Evolutionary conservation across 2,329 filamentous ascomycete genomes (phyloP), one percentile per base, ranked within the genome.

Genomic region (Neonectria faginata): DNA sequence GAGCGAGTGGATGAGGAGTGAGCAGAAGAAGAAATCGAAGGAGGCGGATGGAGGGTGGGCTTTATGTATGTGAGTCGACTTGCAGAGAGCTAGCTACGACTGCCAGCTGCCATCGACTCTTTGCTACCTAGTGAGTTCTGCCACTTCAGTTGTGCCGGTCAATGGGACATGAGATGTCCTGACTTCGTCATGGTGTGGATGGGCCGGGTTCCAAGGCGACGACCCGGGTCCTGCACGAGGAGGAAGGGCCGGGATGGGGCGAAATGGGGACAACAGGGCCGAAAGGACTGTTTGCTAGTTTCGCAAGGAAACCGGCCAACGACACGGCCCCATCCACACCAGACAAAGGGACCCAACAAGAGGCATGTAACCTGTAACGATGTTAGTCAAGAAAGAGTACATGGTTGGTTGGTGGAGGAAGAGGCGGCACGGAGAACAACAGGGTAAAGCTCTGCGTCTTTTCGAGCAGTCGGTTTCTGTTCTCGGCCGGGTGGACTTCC

Each of bases 1-100:
- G 63, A 76, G 73, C 71, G 74, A 75, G 64, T 76, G 76, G 73
- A 78, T 78, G 73, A 69, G 68, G 68, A 71, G 70, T 60, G 61
- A 60, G 56, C 54, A 57, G 66, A 62, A 56, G 48, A 55, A 51
- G 22, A 54, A 52, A 22, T 41, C 9, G 16, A 33, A 44, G 12
- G 58, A 62, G 67, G 54, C 31, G 61, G 69, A 73, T 60, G 67
- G 62, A 65, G 27, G 54, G 47, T 36, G 65, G 64, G 55, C 70
- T 76, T 78, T 78, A 77, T 78, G 74, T 78, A 77, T 59, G n/a
- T 60, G 52, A 48, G 57, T 25, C 33, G 36, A 39, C 36, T 39
- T 39, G 36, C 36, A 42, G 39, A 42, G 39, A 42, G 39, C 36
- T 36, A 16, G 33, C 33, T 36, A 29, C 36, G 7, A 16, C 25